Conservation (phyloP, 257 asterid species). For the Solanum chilense region DNA sequence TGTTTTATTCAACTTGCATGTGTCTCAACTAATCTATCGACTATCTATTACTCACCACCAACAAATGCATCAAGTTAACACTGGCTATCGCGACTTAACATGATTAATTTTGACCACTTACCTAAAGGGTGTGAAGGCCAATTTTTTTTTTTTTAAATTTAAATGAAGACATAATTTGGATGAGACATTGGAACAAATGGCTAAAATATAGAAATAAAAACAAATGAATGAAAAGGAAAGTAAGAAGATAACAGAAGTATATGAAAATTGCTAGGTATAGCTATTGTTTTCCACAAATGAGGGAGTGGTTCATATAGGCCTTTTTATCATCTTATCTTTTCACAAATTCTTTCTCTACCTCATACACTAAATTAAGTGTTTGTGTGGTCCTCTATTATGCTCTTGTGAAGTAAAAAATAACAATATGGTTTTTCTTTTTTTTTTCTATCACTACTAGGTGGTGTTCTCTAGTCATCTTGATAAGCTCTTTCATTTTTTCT, state of each 20-base stretch:
- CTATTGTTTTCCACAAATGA: slow-evolving; percentile 26
- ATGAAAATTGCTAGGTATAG: slow-evolving; percentile 18
- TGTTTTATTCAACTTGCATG: background rate
- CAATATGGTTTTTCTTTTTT: background rate
- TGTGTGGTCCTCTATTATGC: slow-evolving; percentile 9
- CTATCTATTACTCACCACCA: background rate
- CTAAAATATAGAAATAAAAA: background rate
- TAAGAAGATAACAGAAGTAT: background rate
- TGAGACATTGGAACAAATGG: background rate
- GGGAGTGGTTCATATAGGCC: slow-evolving; percentile 48
- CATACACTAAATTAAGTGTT: slow-evolving; percentile 5
- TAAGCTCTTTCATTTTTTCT: background rate
- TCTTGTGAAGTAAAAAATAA: background rate
- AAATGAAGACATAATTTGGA: background rate
- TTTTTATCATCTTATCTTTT: slow-evolving; percentile 63
- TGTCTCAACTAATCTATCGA: background rate
- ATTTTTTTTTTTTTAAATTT: background rate
- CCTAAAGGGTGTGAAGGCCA: background rate
- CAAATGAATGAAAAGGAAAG: background rate
- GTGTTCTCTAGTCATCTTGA: background rate
- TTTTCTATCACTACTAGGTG: background rate
- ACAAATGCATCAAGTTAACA: background rate
- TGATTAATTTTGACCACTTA: background rate
- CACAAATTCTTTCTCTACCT: slow-evolving; percentile 29
- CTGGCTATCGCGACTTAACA: background rate